Evolutionary conservation across 2,329 filamentous ascomycete genomes (phyloP), one percentile per base, ranked within the genome.

Genomic region (Penicillium crustosum): DNA sequence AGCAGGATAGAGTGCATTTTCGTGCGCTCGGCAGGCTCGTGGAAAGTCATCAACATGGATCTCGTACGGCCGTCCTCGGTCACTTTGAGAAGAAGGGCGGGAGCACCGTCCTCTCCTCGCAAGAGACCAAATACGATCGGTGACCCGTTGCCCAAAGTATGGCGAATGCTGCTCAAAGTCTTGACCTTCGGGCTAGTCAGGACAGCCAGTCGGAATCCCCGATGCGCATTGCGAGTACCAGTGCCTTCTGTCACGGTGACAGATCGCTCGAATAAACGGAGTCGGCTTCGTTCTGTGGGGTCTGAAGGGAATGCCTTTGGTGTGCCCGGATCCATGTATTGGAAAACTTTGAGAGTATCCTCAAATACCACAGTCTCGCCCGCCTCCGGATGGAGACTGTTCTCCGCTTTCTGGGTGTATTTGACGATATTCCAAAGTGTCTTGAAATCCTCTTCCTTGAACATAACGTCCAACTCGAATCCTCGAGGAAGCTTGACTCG

Each of bases 341-440:
- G 90, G 63, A 95, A 91, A 27, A 87, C 84, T 44, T 85, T 85
- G 9, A 96, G 77, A 1, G 84, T 86, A 8, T 85, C 82, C 66
- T 88, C 85, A 70, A 90, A 91, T 2, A 89, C 80, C 55, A 89
- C 75, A 2, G 79, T 80, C 75, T 97, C 93, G 52, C 90, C 89
- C 31, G 81, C 80, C 41, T 86, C 83, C 7, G 87, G 85, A 36
- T 86, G 85, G 42, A 96, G 79, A 51, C 86, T 89, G 27, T 82
- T 81, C 68, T 92, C 88, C 2, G 93, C 85, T 67, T 89, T 91
- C 63, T 83, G 84, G 27, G 89, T 90, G 71, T 95, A 93, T 59
- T 96, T 91, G 63, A 92, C 91, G 74, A 95, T 91, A 66, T 86
- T 89, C 85, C 88, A 93, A 12, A 96, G 76, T 61, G 84, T 86